Base-by-base conservation (phyloP, 140 eudicot species). In the Cichorium intybus region DNA sequence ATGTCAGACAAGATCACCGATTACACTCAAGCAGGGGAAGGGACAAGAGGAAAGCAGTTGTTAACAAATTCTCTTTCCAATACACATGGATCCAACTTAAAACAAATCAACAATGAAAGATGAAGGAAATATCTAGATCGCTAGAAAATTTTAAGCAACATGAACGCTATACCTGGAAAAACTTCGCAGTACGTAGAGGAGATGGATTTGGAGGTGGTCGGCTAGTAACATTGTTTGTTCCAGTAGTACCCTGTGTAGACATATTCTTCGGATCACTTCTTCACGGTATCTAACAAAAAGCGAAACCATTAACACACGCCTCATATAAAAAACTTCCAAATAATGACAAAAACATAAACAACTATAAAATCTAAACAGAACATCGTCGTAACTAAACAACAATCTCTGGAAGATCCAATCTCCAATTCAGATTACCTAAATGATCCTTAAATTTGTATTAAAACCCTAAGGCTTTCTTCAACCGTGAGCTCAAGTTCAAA, bases 181-280 rank as follows among this genome's bases (percentile, higher is more conserved):
- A 89, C 76, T 89, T 89, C 0, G 95, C 90, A 64, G 63, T 80
- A 10, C 91, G 78, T 65, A 89, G 62, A 5, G 97, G 97, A 65
- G 95, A 89, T 0, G 97, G 97, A 69, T 72, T 84, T 0, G 97
- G 97, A 14, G 97, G 97, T 28, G 90, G 77, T 66, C 81, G 86
- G 9, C 75, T 68, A 28, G 84, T 72, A 18, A 73, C 72, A 47
- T 69, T 62, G 60, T 56, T 69, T 9, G 76, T 55, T 28, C 88
- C 95, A 64, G 78, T 76, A 10, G 82, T 50, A 34, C 63, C 82
- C 65, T 82, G 81, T 49, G 75, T 75, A 43, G 96, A 79, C 96
- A 88, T 87, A 59, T 66, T 72, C 33, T 50, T 39, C 53, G 26
- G 35, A 53, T 68, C 76, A 43, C 70, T 68, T 64, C 57, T 75